A percentile compares a stretch with the other conserved stretches of the same genome.
Evolutionary conservation across 805 yeast species (phyloP).

Genomic region (Sugiyamaella smithiae): DNA sequence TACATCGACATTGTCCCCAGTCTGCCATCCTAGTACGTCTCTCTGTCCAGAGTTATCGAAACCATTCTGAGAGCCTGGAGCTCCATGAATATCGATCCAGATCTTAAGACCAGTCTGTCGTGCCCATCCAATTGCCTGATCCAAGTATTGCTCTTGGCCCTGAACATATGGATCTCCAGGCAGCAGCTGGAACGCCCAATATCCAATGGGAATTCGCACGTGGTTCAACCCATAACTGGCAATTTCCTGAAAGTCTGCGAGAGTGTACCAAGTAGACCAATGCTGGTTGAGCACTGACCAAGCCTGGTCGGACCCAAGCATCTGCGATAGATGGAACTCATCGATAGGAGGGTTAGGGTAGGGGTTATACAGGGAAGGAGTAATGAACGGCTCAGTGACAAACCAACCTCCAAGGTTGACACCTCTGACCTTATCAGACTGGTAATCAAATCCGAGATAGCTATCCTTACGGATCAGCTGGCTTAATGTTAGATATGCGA

Average conservation of each 20-base stretch:
- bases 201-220: constrained; percentile 90
- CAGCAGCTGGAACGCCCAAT: constrained; percentile 77
- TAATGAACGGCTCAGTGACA: constrained; percentile 80
- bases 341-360: constrained; percentile 64
- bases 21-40: constrained; percentile 55
- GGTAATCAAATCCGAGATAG: constrained; percentile 29
- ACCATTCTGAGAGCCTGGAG: constrained; percentile 96
- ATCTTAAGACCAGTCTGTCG: constrained; percentile 58
- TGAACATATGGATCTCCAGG: constrained; percentile 79
- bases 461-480: constrained; percentile 5
- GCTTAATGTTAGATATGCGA: constrained; percentile 1
- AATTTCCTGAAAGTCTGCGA: constrained; percentile 63
- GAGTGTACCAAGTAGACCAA: constrained; percentile 78
- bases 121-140: constrained; percentile 77
- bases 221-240: constrained; percentile 66
- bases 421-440: constrained; percentile 34
- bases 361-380: constrained; percentile 68
- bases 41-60: constrained; percentile 91
- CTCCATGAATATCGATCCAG: constrained; percentile 94
- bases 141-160: constrained; percentile 74
- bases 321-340: constrained; percentile 66
- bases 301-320: constrained; percentile 62
- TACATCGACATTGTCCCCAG: constrained; percentile 46
- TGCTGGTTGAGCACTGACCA: constrained; percentile 53
- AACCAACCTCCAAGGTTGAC: constrained; percentile 91